Evolutionary conservation across 257 asterid species (phyloP).

Genomic region (Echites panduratus): DNA sequence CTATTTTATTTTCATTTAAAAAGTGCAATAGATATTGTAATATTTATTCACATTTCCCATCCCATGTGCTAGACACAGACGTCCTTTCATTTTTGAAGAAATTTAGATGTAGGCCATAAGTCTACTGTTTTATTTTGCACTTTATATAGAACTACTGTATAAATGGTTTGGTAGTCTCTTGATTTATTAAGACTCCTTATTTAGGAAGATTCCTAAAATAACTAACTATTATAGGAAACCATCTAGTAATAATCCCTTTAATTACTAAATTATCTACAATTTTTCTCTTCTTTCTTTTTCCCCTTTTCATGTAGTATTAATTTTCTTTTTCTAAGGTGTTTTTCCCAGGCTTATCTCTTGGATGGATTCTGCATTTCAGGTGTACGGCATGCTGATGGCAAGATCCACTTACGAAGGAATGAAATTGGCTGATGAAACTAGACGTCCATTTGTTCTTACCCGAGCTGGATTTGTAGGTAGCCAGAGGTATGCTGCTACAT

Average conservation of each 20-base stretch:
- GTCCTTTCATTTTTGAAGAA: background rate
- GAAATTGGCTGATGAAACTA: constrained; percentile 65
- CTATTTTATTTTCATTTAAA: constrained; percentile 6
- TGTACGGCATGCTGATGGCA: constrained; percentile 97
- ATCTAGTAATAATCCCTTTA: no score
- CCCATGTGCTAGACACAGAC: background rate
- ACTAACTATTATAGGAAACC: no score
- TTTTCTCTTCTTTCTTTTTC: background rate
- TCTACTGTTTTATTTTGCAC: no score
- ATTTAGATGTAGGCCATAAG: no score
- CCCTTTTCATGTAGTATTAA: background rate
- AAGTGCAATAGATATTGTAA: background rate
- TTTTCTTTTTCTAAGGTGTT: background rate
- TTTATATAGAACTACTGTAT: no score
- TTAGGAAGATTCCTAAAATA: no score
- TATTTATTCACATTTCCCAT: background rate
- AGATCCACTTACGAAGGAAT: constrained; percentile 91
- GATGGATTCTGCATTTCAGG: constrained; percentile 33
- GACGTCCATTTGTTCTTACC: constrained; percentile 92
- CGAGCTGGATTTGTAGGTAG: constrained; percentile 97
- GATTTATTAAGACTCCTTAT: no score
- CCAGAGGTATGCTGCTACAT: constrained; percentile 95
- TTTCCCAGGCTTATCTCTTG: background rate
- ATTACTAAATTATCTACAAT: no score
- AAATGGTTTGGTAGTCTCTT: no score